A percentile compares a stretch with the other conserved stretches of the same genome.
phyloP scores from a whole-genome alignment of 108 stramenopile genomes.

The Cyclotella cryptica region DNA sequence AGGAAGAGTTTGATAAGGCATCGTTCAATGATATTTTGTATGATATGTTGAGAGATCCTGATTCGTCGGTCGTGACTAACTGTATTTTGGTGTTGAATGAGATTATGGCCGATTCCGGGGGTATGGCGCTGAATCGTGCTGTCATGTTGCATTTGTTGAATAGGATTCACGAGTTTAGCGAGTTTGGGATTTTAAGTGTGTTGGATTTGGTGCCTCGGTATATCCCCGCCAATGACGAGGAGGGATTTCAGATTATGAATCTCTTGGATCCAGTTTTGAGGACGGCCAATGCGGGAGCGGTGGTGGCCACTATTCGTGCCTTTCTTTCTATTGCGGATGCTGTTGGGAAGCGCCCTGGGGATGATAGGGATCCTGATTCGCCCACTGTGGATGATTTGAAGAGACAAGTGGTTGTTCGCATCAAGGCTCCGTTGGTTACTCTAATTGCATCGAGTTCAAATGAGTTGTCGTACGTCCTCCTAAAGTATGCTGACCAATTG shows the following conservation, averaged over 20 bases:
- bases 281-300: slow-evolving; percentile 93
- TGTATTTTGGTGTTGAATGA: slow-evolving; percentile 96
- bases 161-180: slow-evolving; percentile 96
- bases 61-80: slow-evolving; percentile 95
- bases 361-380: slow-evolving; percentile 49
- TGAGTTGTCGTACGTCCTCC: slow-evolving; percentile 90
- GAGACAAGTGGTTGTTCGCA: slow-evolving; percentile 88
- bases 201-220: slow-evolving; percentile 95
- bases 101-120: slow-evolving; percentile 93
- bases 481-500: slow-evolving; percentile 95
- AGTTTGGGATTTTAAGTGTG: slow-evolving; percentile 95
- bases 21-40: slow-evolving; percentile 94
- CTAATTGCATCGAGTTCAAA: slow-evolving; percentile 84
- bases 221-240: slow-evolving; percentile 91
- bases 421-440: slow-evolving; percentile 97
- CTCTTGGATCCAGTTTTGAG: slow-evolving; percentile 97
- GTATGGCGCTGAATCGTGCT: slow-evolving; percentile 95
- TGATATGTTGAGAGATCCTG: slow-evolving; percentile 97
- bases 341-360: slow-evolving; percentile 63
- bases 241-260: slow-evolving; percentile 99
- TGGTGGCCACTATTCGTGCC: slow-evolving; percentile 94
- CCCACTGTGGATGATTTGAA: slow-evolving; percentile 69
- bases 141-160: slow-evolving; percentile 96
- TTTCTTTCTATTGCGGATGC: slow-evolving; percentile 94
- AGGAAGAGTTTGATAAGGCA: slow-evolving; percentile 77